Base-by-base conservation (phyloP, 192 early-diverging fungal species). In the Linnemannia hyalina region DNA sequence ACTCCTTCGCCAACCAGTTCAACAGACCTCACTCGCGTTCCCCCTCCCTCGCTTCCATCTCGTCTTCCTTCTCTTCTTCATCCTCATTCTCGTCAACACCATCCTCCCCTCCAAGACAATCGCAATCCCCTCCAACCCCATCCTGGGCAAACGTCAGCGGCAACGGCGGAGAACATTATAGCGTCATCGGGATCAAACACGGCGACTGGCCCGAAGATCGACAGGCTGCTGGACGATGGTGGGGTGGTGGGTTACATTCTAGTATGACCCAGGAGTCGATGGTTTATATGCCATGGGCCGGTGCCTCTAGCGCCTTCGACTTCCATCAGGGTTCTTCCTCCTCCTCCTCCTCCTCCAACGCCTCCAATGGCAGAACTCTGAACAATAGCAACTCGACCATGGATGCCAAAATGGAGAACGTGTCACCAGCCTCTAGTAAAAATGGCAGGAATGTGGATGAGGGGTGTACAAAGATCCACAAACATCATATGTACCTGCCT, bases 131-230 rank as follows among this genome's bases (percentile, higher is more conserved):
- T 5, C 35, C 77, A 15, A 47, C 41, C 13, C 32, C 73, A 40
- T 69, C 75, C 3, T 75, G 74, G 78, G 0, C 70, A 18, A 74
- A 47, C 9, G 44, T 55, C 22, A 76, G 29, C 20, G 49, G 68
- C 6, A 22, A 54, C 1, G 75, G 80, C 4, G 72, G 63, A 5
- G 79, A 81, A 6, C 71, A 77, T 16, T 81, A 86, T 26, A 86
- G 84, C 36, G 79, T 86, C 3, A 86, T 86, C 41, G 84, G 79
- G 13, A 77, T 81, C 75, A 71, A 80, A 22, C 69, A 86, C 26
- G 80, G 84, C 36, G 76, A 80, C 44, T 86, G 78, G 83, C 70
- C 75, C 23, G 71, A 81, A 36, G 84, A 81, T 9, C 55, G 41
- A 54, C 78, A 69, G 15, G 20, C 57, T 4, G 35, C 77, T 8